phyloP scores from a whole-genome alignment of 2,329 filamentous ascomycete species.

The Pseudovirgaria hyperparasitica region DNA sequence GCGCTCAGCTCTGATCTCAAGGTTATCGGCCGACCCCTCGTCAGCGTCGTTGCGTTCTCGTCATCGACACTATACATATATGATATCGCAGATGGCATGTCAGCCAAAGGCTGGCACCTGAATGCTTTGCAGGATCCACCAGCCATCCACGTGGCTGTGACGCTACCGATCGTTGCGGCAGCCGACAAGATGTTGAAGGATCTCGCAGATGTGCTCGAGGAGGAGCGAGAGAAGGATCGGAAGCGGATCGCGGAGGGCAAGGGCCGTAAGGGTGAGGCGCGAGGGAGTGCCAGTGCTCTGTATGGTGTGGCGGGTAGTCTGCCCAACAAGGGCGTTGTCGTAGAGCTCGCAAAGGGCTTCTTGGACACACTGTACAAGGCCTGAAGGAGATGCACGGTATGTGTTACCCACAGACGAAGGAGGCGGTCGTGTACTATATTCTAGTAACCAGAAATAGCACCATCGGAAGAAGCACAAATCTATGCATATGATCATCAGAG shows the following conservation, averaged over 20 bases:
- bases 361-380: slow-evolving; percentile 88
- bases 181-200: slow-evolving; percentile 71
- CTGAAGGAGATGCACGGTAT: no score
- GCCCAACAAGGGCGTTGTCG: slow-evolving; percentile 91
- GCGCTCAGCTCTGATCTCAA: slow-evolving; percentile 59
- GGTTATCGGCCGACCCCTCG: slow-evolving; percentile 72
- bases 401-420: no score
- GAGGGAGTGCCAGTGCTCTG: slow-evolving; percentile 72
- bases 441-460: no score
- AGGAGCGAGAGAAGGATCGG: slow-evolving; percentile 70
- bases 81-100: slow-evolving; percentile 85
- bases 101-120: slow-evolving; percentile 77
- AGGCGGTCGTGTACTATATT: no score
- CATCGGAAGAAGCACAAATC: no score
- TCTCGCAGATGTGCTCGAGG: slow-evolving; percentile 45
- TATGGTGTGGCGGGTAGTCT: slow-evolving; percentile 93
- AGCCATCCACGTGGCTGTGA: slow-evolving; percentile 89
- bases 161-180: slow-evolving; percentile 68
- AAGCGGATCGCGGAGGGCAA: slow-evolving; percentile 59
- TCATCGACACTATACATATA: slow-evolving; percentile 83
- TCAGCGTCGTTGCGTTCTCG: slow-evolving; percentile 81
- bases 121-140: slow-evolving; percentile 87
- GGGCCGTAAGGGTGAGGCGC: slow-evolving; percentile 41
- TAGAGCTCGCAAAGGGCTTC: slow-evolving; percentile 80
- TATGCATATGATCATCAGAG: no score